These are phyloP conservation scores for Tetradesmus obliquus DNA, from an alignment of 139 green algal species.

Conservation along the genomic window DNA sequence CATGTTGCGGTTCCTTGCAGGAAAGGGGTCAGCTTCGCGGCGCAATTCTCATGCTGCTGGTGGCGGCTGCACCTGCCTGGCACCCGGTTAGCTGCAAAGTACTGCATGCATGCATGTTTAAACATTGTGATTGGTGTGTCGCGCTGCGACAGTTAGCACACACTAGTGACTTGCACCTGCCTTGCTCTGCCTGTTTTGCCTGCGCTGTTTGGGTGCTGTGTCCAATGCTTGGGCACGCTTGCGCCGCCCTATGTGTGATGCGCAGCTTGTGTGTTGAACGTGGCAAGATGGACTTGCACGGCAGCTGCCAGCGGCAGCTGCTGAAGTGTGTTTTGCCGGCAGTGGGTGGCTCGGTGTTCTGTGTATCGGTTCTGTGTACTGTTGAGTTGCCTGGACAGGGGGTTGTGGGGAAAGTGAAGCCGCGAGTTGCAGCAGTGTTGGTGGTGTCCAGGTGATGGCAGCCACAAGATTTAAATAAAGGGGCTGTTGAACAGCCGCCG, in stretches of 20 bases:
- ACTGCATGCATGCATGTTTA: not conserved
- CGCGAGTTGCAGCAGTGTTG: not conserved
- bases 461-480: not conserved
- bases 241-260: not conserved
- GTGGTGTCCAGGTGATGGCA: not conserved
- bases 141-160: too few relatives aligned
- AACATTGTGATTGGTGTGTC: too few relatives aligned
- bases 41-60: not conserved
- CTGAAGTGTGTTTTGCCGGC: not conserved
- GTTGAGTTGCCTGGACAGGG: not conserved
- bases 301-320: not conserved
- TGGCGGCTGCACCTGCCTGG: not conserved
- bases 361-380: not conserved
- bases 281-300: not conserved
- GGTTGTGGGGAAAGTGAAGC: not conserved
- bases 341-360: not conserved
- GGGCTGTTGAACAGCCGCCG: not conserved
- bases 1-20: not conserved
- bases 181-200: too few relatives aligned
- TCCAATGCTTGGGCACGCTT: not conserved
- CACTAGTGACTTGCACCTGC: too few relatives aligned
- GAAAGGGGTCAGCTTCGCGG: not conserved
- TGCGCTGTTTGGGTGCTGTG: too few relatives aligned
- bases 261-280: not conserved
- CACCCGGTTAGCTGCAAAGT: not conserved